Evolutionary conservation across 345 rosid species (phyloP).

Genomic region (Eucalyptus albens): DNA sequence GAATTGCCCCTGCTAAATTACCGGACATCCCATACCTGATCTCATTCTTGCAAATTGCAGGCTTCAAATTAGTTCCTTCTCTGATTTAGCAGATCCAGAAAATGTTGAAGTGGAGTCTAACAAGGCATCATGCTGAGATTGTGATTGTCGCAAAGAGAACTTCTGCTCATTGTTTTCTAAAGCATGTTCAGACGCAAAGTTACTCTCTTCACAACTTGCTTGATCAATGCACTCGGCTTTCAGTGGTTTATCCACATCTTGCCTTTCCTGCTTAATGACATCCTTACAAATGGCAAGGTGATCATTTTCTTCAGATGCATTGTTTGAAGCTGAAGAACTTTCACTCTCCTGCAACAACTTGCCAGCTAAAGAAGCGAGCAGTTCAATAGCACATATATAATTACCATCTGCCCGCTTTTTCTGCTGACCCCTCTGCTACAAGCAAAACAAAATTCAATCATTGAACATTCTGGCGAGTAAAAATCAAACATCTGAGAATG

Average conservation of each 20-base stretch:
- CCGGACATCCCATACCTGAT: background rate
- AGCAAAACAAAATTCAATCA: conserved; percentile 5
- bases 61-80: conserved; percentile 5
- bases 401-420: conserved; percentile 27
- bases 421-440: conserved; percentile 36
- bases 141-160: background rate
- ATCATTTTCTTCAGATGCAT: conserved; percentile 50
- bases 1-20: background rate
- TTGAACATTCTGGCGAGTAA: background rate
- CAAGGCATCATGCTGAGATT: conserved; percentile 4
- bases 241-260: conserved; percentile 13
- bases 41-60: background rate
- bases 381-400: conserved; percentile 60
- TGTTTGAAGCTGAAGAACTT: conserved; percentile 63
- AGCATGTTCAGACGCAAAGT: background rate
- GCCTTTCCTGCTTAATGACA: conserved; percentile 23
- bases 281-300: conserved; percentile 14
- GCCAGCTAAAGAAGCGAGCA: conserved; percentile 87
- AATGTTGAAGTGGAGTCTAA: conserved; percentile 10
- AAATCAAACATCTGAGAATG: background rate
- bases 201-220: conserved; percentile 19
- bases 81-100: conserved; percentile 6
- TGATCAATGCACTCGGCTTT: conserved; percentile 21
- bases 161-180: background rate
- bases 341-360: conserved; percentile 75